Percentiles rank a stretch among this genome's conserved stretches.
phyloP scores from a whole-genome alignment of 2,329 filamentous ascomycete genomes.

The Cytospora mali region DNA sequence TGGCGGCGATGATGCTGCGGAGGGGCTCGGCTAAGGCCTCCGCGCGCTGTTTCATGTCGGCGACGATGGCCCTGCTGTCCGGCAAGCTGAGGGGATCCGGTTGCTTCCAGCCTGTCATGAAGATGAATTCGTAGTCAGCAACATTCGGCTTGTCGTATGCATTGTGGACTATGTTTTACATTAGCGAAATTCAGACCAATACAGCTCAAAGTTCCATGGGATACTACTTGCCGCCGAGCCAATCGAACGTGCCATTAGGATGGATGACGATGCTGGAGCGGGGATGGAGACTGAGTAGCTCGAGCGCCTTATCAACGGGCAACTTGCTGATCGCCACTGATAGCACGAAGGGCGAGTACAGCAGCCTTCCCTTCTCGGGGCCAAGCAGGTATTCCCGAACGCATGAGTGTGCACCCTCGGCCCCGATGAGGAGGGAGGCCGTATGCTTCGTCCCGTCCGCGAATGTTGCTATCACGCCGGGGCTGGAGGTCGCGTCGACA shows the following conservation, averaged over 20 bases:
- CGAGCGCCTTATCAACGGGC: neutral
- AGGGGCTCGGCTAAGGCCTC: constrained; percentile 24
- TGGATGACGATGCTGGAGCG: constrained; percentile 16
- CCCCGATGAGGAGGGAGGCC: constrained; percentile 28
- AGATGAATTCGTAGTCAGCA: constrained; percentile 21
- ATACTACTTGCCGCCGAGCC: constrained; percentile 30
- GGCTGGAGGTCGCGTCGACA: constrained; percentile 23
- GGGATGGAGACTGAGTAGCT: constrained; percentile 16
- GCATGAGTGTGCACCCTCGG: constrained; percentile 29
- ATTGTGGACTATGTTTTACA: neutral
- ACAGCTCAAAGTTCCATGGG: constrained; percentile 8
- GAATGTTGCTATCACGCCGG: constrained; percentile 21
- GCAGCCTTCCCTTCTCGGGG: constrained; percentile 15
- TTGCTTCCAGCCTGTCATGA: constrained; percentile 28
- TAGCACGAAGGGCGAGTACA: constrained; percentile 18
- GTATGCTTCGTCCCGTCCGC: constrained; percentile 24
- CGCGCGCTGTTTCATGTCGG: constrained; percentile 7
- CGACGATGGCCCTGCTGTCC: constrained; percentile 20
- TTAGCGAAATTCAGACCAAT: neutral
- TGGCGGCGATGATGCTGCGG: constrained; percentile 15
- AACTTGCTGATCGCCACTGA: constrained; percentile 24
- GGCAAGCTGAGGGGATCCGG: neutral
- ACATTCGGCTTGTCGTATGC: constrained; percentile 3
- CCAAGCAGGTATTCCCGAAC: constrained; percentile 28
- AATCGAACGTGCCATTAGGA: constrained; percentile 29